Conservation (phyloP, 352 stramenopile genomes). For the Nothophytophthora sp. region DNA sequence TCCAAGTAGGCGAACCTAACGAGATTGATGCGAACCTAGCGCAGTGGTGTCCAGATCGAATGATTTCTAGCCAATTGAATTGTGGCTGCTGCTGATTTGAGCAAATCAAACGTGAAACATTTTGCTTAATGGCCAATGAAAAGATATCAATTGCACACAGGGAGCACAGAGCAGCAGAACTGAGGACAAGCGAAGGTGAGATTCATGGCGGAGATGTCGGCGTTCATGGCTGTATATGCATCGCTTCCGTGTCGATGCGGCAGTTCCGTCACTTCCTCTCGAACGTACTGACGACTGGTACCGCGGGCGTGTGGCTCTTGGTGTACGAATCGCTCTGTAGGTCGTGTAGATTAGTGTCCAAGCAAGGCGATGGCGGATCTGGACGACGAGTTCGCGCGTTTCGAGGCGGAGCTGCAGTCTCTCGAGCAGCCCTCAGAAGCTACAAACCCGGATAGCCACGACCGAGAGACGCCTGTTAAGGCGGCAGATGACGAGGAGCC, state of each 20-base stretch:
- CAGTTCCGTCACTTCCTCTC: background rate
- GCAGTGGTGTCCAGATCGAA: too few relatives aligned
- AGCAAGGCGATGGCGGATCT: slow-evolving; percentile 47
- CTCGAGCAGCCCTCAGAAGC: slow-evolving; percentile 59
- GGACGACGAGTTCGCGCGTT: slow-evolving; percentile 84
- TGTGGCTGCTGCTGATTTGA: background rate
- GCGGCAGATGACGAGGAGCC: slow-evolving; percentile 23
- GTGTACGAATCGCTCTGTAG: background rate
- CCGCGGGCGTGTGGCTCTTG: background rate
- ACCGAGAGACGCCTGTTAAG: slow-evolving; percentile 1
- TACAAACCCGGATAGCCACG: background rate
- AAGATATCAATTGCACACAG: background rate
- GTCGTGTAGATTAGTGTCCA: background rate
- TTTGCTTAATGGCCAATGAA: slow-evolving; percentile 22
- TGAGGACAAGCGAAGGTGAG: too few relatives aligned
- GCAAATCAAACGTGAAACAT: background rate
- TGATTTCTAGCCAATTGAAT: background rate
- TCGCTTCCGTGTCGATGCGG: background rate
- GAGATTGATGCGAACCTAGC: background rate
- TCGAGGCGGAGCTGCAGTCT: slow-evolving; percentile 82
- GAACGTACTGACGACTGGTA: background rate
- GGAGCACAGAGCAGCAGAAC: too few relatives aligned
- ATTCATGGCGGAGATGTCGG: too few relatives aligned
- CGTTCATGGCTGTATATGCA: background rate
- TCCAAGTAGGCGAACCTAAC: slow-evolving; percentile 7